Evolutionary conservation across 306 rosid species (phyloP).

Genomic region (Crataegus laevigata): DNA sequence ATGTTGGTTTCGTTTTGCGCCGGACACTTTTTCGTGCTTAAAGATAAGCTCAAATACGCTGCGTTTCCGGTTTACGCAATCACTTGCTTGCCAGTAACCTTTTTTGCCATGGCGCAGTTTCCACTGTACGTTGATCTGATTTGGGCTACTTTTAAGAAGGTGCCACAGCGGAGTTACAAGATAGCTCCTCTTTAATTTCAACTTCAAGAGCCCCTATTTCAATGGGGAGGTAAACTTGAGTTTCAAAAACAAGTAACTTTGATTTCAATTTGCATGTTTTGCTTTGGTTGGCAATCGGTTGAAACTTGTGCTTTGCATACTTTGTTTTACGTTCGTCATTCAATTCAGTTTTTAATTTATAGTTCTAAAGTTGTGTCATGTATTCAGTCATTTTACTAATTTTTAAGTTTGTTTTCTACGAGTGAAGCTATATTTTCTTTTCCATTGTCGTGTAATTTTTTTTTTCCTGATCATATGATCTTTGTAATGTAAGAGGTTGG

Average conservation of each 20-base stretch:
- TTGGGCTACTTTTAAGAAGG: slow-evolving; percentile 18
- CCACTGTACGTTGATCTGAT: slow-evolving; percentile 39
- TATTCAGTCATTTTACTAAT: too few relatives aligned
- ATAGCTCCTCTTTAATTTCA: slow-evolving; percentile 28
- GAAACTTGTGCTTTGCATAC: background rate
- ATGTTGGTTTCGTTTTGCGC: slow-evolving; percentile 44
- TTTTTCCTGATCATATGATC: background rate
- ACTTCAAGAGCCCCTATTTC: background rate
- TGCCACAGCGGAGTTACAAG: background rate
- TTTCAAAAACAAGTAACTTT: background rate
- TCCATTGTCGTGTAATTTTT: background rate
- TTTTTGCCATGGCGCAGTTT: slow-evolving; percentile 41
- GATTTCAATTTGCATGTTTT: background rate
- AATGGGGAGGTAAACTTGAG: background rate
- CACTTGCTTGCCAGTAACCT: slow-evolving; percentile 30
- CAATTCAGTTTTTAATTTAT: too few relatives aligned
- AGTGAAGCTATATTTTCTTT: background rate
- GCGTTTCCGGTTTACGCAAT: slow-evolving; percentile 28
- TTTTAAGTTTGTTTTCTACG: too few relatives aligned
- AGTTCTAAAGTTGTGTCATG: too few relatives aligned
- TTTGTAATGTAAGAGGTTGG: background rate
- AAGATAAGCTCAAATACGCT: slow-evolving; percentile 14
- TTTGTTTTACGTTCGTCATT: background rate
- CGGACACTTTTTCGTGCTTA: slow-evolving; percentile 38
- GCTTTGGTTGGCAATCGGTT: background rate